Evolutionary conservation across 345 rosid species (phyloP).

Genomic region (Hibiscus trionum): DNA sequence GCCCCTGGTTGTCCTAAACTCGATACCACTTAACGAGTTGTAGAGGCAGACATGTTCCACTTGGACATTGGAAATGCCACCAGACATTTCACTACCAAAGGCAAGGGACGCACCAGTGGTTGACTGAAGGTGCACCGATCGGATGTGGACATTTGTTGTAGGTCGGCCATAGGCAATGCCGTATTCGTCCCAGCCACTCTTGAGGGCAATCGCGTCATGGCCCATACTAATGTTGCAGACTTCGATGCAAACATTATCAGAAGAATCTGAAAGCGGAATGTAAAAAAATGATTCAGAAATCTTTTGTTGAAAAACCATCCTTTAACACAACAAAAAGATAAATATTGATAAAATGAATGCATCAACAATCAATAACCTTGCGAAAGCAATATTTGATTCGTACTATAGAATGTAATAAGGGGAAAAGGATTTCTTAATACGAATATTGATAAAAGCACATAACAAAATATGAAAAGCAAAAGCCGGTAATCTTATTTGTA

Average conservation of each 20-base stretch:
- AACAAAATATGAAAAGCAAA: no score
- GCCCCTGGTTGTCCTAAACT: not conserved
- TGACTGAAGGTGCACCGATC: not conserved
- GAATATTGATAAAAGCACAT: no score
- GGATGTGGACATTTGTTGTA: not conserved
- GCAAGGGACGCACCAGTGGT: not conserved
- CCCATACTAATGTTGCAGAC: conserved; percentile 7
- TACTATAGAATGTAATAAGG: not conserved
- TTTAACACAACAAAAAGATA: no score
- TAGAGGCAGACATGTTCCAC: not conserved
- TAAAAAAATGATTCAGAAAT: not conserved
- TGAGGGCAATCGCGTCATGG: not conserved
- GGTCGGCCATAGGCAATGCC: not conserved
- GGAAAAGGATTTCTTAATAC: no score
- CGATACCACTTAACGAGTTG: not conserved
- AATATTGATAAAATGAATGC: no score
- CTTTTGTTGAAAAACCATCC: not conserved
- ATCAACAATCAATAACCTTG: no score
- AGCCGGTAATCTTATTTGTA: no score
- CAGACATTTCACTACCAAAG: not conserved
- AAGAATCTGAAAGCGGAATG: conserved; percentile 27
- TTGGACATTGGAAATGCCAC: not conserved
- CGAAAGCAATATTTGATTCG: no score
- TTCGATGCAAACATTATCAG: not conserved
- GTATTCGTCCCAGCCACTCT: not conserved